Evolutionary conservation across 208 protist genomes (phyloP), one percentile per base, ranked within the genome.

Genomic region (Crithidia acanthocephali): DNA sequence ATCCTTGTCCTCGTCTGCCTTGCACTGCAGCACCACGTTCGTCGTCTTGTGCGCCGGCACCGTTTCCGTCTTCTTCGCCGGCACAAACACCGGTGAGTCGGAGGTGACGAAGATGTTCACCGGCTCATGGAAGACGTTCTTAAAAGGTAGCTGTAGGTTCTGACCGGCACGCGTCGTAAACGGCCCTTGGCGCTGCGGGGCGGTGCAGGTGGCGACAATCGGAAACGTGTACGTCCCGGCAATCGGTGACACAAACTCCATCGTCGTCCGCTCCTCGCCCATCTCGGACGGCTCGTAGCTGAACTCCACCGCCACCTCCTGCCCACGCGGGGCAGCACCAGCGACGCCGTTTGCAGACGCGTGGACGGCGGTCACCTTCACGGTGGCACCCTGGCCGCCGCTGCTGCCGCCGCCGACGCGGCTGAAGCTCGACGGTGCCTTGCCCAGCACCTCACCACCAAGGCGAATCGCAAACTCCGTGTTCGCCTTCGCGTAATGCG

Each of bases 151-250:
- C 27, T 68, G 51, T 18, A 80, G 79, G 23, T 75, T 83, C 70
- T 93, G 85, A 2, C 81, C 87, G 16, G 75, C 35, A 27, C 85
- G 86, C 28, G 98, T 67, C n/a, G 69, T 32, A 44, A 98, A 87
- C 0, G 98, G 98, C 0, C 98, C 98, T 72, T 98, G 97, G 23
- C 94, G 95, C 80, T 95, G 77, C 16, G 98, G 97, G 28, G 82
- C 76, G 15, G 88, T 76, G 69, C 97, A 98, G 18, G 75, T 81
- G 3, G 95, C 96, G 28, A 92, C 55, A 53, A 99, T 86, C 20
- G 89, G 82, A 71, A 98, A 98, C 23, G 68, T 77, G 86, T 98
- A 99, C 48, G 89, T 85, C 23, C 98, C 98, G 1, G 88, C 98
- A 13, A 77, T 63, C 2, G 88, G 51, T 5, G 94, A 98, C 23